Evolutionary conservation across 495 filamentous ascomycete genomes (phyloP), one percentile per base, ranked within the genome.

Genomic region (Podospora australis): DNA sequence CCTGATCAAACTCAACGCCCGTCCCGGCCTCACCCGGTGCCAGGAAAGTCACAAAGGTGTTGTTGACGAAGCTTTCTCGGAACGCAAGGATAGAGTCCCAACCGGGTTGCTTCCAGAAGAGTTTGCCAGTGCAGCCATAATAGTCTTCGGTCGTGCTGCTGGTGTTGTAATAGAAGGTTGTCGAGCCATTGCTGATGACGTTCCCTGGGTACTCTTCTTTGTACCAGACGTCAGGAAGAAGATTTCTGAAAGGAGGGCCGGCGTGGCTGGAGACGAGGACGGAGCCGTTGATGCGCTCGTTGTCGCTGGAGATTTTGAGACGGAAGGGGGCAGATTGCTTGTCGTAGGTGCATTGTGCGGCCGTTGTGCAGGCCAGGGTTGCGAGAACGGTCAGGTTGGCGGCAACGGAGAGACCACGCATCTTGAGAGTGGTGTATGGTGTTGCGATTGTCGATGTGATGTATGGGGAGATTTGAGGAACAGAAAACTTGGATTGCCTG

Each of bases 211-310:
- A 5, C 2, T 14, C 13, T 6, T 36, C 32, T 17, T 19, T 17
- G n/a, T 16, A 17, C 32, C 7, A 36, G 32, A 2, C 32, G 8
- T 36, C 32, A 36, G 32, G 19, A 17, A 36, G n/a, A 3, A 43
- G 40, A 14, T 43, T 21, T 5, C 40, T 10, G 40, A 17, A 43
- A 6, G 40, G 40, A n/a, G 40, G 40, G 23, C 40, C 40, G 40
- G 40, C 21, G 17, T 43, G 40, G 6, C 14, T n/a, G 1, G 40
- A 43, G 40, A 43, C 22, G 0, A 43, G 40, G 22, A 28, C 13
- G 1, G 40, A 14, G 40, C 17, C 22, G 20, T 43, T 43, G 3
- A 43, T 21, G 9, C 40, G 13, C 8, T 13, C 40, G 9, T 24
- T 11, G 23, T 43, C 23, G n/a, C 20, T 24, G 6, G 40, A 25